Conservation (phyloP, 495 filamentous ascomycete species). For the Evansstolkia leycettana region DNA sequence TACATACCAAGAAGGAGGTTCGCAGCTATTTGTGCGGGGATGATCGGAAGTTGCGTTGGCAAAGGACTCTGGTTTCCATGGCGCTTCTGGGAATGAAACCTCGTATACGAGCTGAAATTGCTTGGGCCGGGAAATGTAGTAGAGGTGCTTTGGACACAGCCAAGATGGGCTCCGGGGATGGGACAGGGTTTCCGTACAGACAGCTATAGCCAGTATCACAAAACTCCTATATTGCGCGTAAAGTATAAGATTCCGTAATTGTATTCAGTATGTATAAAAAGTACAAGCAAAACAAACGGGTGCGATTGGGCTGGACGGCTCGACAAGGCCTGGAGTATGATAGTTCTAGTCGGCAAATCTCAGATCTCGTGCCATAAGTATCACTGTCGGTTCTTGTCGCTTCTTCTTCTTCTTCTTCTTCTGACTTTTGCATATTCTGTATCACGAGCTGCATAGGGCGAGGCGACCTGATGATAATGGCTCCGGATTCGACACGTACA, state of each 20-base stretch:
- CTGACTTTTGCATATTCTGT: not conserved
- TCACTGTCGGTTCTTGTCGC: slow-evolving; percentile 1
- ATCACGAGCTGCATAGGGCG: too few species aligned
- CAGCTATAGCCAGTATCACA: slow-evolving; percentile 58
- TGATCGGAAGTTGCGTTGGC: not conserved
- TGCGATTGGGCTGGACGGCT: too few species aligned
- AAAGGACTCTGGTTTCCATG: not conserved
- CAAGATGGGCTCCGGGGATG: slow-evolving; percentile 1
- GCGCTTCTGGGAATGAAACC: slow-evolving; percentile 2
- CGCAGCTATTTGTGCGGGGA: too few species aligned
- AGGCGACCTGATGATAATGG: too few species aligned
- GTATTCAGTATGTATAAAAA: not conserved
- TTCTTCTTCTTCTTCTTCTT: not conserved
- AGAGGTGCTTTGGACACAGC: slow-evolving; percentile 6
- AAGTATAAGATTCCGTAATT: slow-evolving; percentile 17
- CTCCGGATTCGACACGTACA: too few species aligned
- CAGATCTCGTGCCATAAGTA: too few species aligned
- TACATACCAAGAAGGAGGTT: slow-evolving; percentile 3
- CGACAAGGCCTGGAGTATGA: too few species aligned
- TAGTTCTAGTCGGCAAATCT: too few species aligned
- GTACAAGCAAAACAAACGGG: slow-evolving; percentile 1
- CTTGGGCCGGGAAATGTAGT: slow-evolving; percentile 3
- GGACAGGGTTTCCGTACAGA: slow-evolving; percentile 27
- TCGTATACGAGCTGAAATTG: not conserved
- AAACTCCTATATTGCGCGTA: slow-evolving; percentile 39